Evolutionary conservation across 192 early-diverging fungal species (phyloP).

Genomic region (Phlyctochytrium planicorne): DNA sequence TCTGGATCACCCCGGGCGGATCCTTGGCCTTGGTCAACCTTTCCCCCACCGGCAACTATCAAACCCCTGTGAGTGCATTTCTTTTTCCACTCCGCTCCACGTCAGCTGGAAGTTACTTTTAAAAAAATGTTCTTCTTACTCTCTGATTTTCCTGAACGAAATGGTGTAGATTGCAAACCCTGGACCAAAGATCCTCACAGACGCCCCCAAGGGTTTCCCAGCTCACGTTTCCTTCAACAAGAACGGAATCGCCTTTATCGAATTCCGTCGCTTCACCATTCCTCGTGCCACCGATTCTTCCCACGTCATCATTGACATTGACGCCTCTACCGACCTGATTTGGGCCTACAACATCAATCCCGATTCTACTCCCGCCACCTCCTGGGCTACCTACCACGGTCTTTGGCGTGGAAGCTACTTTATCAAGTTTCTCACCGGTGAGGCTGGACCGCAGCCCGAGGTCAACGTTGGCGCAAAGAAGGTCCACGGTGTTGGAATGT

Average conservation of each 20-base stretch:
- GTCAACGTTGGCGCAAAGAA: constrained; percentile 21
- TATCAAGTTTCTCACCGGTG: constrained; percentile 10
- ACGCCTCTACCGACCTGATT: constrained; percentile 13
- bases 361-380: constrained; percentile 4
- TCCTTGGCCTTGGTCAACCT: not conserved
- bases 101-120: not conserved
- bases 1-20: constrained; percentile 14
- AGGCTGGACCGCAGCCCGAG: not conserved
- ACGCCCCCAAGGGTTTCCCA: constrained; percentile 14
- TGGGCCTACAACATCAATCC: constrained; percentile 40
- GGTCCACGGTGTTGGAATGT: constrained; percentile 42
- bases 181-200: constrained; percentile 6
- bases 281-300: constrained; percentile 23
- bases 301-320: constrained; percentile 16
- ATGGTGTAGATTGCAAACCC: constrained; percentile 4
- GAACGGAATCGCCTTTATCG: not conserved
- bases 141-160: not conserved
- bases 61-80: not conserved
- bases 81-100: no score
- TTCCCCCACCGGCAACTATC: constrained; percentile 20
- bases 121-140: not conserved
- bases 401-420: constrained; percentile 23
- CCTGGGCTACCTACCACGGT: constrained; percentile 26
- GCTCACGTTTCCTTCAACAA: constrained; percentile 1
- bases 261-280: constrained; percentile 20